Conservation (phyloP, 495 filamentous ascomycete species). For the Tuber microsphaerosporum region DNA sequence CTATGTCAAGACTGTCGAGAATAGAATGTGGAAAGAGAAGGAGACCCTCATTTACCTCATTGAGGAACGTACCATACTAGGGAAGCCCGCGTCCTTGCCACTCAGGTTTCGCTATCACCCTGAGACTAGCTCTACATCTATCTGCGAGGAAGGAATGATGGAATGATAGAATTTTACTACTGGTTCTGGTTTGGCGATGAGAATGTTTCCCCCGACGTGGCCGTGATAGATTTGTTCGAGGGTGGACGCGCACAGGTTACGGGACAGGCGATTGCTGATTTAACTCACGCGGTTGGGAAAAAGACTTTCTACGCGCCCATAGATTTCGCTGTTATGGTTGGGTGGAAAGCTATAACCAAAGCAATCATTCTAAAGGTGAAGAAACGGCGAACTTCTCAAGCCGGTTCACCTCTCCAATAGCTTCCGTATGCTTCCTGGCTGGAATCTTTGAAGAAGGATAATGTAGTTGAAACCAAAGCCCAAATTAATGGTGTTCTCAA, state of each 20-base stretch:
- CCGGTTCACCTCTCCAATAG: slow-evolving; percentile 39
- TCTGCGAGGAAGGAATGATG: slow-evolving; percentile 88
- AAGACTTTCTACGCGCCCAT: slow-evolving; percentile 88
- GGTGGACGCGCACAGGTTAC: slow-evolving; percentile 82
- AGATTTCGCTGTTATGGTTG: no score
- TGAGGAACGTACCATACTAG: slow-evolving; percentile 78
- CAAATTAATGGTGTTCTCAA: neutral
- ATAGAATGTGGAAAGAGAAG: slow-evolving; percentile 63
- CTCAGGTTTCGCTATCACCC: slow-evolving; percentile 92
- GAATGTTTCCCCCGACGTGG: slow-evolving; percentile 68
- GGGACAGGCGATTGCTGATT: slow-evolving; percentile 87
- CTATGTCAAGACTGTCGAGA: slow-evolving; percentile 76
- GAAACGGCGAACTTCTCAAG: no score
- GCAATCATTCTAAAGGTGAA: no score
- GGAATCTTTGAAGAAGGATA: slow-evolving; percentile 85
- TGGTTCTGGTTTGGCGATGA: slow-evolving; percentile 91
- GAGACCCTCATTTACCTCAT: slow-evolving; percentile 79
- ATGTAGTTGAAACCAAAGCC: slow-evolving; percentile 84
- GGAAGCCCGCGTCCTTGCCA: slow-evolving; percentile 67
- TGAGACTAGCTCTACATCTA: slow-evolving; percentile 91
- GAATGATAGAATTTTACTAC: slow-evolving; percentile 98
- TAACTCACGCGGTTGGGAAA: slow-evolving; percentile 95
- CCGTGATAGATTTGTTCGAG: slow-evolving; percentile 77
- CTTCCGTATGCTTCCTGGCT: slow-evolving; percentile 96
- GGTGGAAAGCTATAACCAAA: no score